These are phyloP conservation scores for Picochlorum sp. DNA, from an alignment of 139 green algal species.

Conservation along the genomic window DNA sequence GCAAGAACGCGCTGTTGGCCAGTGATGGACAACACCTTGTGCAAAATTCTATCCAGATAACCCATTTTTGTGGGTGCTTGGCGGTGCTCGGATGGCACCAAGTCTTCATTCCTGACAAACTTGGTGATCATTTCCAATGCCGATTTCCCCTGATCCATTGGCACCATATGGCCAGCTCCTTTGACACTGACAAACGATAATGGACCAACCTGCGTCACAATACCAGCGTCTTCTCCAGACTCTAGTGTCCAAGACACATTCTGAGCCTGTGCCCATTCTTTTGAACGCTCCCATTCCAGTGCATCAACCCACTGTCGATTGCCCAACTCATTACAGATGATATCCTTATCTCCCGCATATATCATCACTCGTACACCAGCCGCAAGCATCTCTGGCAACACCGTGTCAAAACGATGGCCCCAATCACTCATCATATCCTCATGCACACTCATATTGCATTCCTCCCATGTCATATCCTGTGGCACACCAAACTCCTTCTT, in stretches of 20 bases:
- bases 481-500: slow-evolving; percentile 54
- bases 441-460: slow-evolving; percentile 60
- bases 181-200: slow-evolving; percentile 68
- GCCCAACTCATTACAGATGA: slow-evolving; percentile 70
- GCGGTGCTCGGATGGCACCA: slow-evolving; percentile 5
- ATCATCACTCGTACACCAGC: slow-evolving; percentile 69
- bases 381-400: slow-evolving; percentile 61
- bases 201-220: slow-evolving; percentile 32
- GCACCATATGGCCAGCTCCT: slow-evolving; percentile 48
- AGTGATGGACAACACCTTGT: no score
- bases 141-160: slow-evolving; percentile 66
- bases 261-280: slow-evolving; percentile 2
- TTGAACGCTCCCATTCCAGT: slow-evolving; percentile 27
- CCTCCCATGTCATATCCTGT: slow-evolving; percentile 42
- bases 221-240: slow-evolving; percentile 41
- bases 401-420: slow-evolving; percentile 31
- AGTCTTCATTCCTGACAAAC: slow-evolving; percentile 40
- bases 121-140: slow-evolving; percentile 59
- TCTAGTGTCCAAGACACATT: slow-evolving; percentile 35
- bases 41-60: no score
- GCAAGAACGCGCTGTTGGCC: no score
- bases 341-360: slow-evolving; percentile 64
- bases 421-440: slow-evolving; percentile 46
- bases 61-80: background rate
- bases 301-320: slow-evolving; percentile 62